These are phyloP conservation scores for Sutorius eximius DNA, from an alignment of 1,284 basidiomycete species.

Conservation along the genomic window DNA sequence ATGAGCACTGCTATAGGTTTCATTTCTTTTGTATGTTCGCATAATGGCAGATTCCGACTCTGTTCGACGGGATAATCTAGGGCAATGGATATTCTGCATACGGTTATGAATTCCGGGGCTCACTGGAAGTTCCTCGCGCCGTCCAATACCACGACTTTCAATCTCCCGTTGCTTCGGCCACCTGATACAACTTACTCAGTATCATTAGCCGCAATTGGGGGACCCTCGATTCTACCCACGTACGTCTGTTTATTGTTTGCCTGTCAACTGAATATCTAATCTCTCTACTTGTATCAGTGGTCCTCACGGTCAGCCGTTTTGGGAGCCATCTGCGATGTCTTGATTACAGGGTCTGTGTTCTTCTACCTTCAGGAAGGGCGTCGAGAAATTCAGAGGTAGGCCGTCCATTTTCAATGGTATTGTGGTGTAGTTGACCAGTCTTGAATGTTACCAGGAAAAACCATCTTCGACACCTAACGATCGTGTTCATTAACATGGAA, in stretches of 20 bases:
- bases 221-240: not conserved
- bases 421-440: not conserved
- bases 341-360: constrained; percentile 23
- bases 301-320: constrained; percentile 16
- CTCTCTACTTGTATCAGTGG: constrained; percentile 5
- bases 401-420: too few relatives aligned
- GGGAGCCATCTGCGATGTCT: constrained; percentile 10
- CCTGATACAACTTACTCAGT: constrained; percentile 1
- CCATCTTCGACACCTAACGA: constrained; percentile 12
- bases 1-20: not conserved
- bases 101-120: not conserved
- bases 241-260: not conserved
- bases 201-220: not conserved
- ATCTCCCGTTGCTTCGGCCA: not conserved
- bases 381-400: constrained; percentile 8
- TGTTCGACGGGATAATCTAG: not conserved
- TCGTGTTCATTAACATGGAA: constrained; percentile 22
- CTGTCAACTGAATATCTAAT: too few relatives aligned
- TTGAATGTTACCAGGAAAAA: constrained; percentile 3
- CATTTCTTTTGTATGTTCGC: constrained; percentile 10
- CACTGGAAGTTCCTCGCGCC: not conserved
- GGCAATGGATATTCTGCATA: constrained; percentile 5
- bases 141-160: not conserved
- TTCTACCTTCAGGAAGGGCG: constrained; percentile 18
- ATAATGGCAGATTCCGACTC: not conserved